Conservation (phyloP, 1,139 yeast genomes). For the Sugiyamaella novakii region DNA sequence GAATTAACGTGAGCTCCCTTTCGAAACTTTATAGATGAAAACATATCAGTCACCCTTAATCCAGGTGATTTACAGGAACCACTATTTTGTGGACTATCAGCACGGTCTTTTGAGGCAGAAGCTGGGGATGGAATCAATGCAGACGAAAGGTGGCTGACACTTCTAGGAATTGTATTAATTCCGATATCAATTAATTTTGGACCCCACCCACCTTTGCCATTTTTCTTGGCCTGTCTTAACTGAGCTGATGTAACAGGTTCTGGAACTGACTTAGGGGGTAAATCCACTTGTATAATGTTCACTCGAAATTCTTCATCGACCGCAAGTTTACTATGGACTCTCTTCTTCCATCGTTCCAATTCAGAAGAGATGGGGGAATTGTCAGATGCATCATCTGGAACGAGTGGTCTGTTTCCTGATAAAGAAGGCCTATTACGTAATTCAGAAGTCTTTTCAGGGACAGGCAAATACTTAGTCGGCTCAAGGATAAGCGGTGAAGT, state of each 20-base stretch:
- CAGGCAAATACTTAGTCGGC: neutral
- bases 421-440: constrained; percentile 4
- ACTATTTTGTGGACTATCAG: neutral
- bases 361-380: constrained; percentile 1
- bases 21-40: constrained; percentile 3
- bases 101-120: neutral
- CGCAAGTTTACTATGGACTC: neutral
- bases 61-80: constrained; percentile 10
- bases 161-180: constrained; percentile 11
- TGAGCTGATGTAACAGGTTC: constrained; percentile 10
- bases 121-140: constrained; percentile 6
- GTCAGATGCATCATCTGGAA: neutral
- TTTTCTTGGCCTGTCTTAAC: neutral
- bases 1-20: neutral
- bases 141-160: constrained; percentile 10
- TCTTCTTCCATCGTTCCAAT: constrained; percentile 4
- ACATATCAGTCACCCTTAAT: constrained; percentile 5
- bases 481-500: neutral
- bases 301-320: constrained; percentile 12
- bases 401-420: neutral
- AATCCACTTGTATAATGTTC: constrained; percentile 7
- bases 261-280: constrained; percentile 5
- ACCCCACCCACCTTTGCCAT: constrained; percentile 10
- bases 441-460: neutral
- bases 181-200: constrained; percentile 14